Base-by-base conservation (phyloP, 192 early-diverging fungal genomes). In the Cladochytrium replicatum region DNA sequence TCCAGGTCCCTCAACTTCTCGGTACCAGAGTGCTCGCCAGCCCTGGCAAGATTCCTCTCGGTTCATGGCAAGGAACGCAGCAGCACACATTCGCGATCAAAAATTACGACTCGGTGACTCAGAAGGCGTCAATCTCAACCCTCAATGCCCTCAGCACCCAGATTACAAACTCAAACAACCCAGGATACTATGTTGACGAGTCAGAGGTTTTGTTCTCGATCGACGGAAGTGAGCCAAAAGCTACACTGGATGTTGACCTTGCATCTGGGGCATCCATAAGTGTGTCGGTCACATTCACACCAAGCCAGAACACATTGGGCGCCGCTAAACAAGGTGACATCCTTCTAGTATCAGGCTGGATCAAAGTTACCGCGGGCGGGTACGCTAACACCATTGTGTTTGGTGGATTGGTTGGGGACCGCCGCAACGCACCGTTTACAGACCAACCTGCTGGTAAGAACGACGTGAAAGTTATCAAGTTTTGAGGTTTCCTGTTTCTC, bases 1-100 rank as follows among this genome's bases (percentile, higher is more conserved):
- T 94, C 23, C 76, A 89, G 60, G 53, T 87, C 37, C 68, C 62
- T 37, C 50, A 69, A 22, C 76, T 88, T 2, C 32, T 89, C 34
- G 57, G 30, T 6, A 50, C 82, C 7, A 68, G 71, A 8, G 61
- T 66, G 1, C 27, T 57, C 0, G 56, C 86, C 28, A 58, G 54
- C 6, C 87, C 88, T 1, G 52, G 58, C 9, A 23, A 23, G 26
- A 27, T 69, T 31, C 38, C 54, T 3, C 39, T 69, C 6, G 64
- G 64, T 50, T 61, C 64, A 50, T 58, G 58, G 39, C 29, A 29
- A 37, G 45, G 46, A 40, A 41, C 32, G 13, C 4, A 47, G 26
- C 37, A n/a, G 1, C 13, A 15, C 26, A 15, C 44, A 49, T 41
- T n/a, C 11, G 8, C 51, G 48, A 7, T 55, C 29, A 52, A 26